Conservation (phyloP, 352 stramenopile species). For the Phytophthora crassamura region DNA sequence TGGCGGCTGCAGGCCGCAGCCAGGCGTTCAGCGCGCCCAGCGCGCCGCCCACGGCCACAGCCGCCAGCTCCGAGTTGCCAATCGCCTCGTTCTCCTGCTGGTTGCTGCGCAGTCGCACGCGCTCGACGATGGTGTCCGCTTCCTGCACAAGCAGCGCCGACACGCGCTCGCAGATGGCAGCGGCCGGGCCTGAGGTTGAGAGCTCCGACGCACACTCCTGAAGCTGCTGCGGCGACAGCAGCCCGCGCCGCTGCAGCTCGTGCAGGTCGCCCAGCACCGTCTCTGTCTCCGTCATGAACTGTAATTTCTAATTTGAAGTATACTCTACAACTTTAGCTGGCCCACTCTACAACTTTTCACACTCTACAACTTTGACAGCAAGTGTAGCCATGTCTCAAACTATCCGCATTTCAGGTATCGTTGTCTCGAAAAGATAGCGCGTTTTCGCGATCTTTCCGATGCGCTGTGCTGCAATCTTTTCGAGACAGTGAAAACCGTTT, state of each 20-base stretch:
- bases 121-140: slow-evolving; percentile 50
- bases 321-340: no score
- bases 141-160: slow-evolving; percentile 54
- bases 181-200: slow-evolving; percentile 2
- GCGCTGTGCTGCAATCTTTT: no score
- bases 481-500: no score
- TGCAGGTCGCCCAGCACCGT: slow-evolving; percentile 40
- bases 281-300: background rate
- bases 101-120: slow-evolving; percentile 61
- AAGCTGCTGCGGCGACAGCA: slow-evolving; percentile 45
- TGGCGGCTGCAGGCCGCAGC: slow-evolving; percentile 41
- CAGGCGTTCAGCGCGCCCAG: slow-evolving; percentile 78
- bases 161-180: slow-evolving; percentile 16
- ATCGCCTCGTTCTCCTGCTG: slow-evolving; percentile 53
- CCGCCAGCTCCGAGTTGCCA: slow-evolving; percentile 63
- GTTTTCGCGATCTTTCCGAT: no score
- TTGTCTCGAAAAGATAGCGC: no score
- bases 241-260: slow-evolving; percentile 43
- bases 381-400: no score
- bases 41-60: slow-evolving; percentile 63
- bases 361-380: no score
- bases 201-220: slow-evolving; percentile 35
- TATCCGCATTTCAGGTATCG: no score
- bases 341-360: no score
- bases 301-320: no score